phyloP scores from a whole-genome alignment of 805 yeast species.

The Candida morakotiae region DNA sequence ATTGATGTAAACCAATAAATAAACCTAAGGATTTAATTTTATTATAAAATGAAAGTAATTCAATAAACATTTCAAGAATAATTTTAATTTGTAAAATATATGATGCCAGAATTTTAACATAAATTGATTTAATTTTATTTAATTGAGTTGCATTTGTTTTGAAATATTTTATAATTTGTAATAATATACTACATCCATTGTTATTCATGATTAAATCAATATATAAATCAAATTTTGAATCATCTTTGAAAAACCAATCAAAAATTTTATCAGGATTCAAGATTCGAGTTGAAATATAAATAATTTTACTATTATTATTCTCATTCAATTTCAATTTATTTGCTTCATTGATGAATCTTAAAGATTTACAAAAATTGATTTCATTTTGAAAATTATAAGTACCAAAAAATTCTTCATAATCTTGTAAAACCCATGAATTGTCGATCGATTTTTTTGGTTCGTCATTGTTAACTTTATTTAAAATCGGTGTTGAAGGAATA shows the following conservation, averaged over 20 bases:
- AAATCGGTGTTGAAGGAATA: not conserved
- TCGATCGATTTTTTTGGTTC: not conserved
- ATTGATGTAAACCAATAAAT: conserved; percentile 8
- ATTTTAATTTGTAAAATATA: conserved; percentile 3
- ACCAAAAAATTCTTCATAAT: conserved; percentile 9
- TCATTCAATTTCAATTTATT: not conserved
- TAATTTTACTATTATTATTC: conserved; percentile 2
- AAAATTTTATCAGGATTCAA: conserved; percentile 7
- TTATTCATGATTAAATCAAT: conserved; percentile 10
- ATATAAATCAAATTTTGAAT: conserved; percentile 2
- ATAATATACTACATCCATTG: conserved; percentile 8
- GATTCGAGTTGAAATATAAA: conserved; percentile 8
- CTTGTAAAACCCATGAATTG: conserved; percentile 8
- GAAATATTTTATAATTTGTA: conserved; percentile 9
- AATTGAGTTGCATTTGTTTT: not conserved
- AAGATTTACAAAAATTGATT: conserved; percentile 4
- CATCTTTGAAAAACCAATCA: not conserved
- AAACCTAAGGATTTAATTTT: conserved; percentile 8
- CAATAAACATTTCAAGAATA: conserved; percentile 3
- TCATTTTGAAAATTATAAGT: conserved; percentile 4
- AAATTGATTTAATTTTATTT: conserved; percentile 1
- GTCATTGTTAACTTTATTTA: conserved; percentile 1
- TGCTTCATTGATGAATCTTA: conserved; percentile 6
- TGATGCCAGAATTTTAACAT: conserved; percentile 9
- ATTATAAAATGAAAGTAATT: conserved; percentile 1